Percentiles rank a stretch among this genome's conserved stretches.
Conservation (phyloP, 345 rosid species). For the Raphanus raphanistrum region DNA sequence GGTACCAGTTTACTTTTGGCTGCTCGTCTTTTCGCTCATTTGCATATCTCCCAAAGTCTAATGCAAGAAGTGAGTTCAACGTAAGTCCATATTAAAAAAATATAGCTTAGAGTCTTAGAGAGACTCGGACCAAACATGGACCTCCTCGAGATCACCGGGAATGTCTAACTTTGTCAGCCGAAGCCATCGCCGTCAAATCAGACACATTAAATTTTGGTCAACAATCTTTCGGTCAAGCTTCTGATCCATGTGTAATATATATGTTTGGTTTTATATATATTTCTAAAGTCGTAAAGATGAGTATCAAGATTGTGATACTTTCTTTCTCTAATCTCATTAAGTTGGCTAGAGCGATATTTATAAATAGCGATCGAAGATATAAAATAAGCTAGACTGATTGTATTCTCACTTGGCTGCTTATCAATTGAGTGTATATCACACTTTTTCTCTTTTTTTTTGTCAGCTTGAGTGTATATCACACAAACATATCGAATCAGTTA, state of each 20-base stretch:
- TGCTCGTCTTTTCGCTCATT: background rate
- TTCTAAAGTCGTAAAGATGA: background rate
- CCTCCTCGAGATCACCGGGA: background rate
- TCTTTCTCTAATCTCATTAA: conserved; percentile 20
- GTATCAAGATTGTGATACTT: conserved; percentile 1
- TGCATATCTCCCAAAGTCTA: background rate
- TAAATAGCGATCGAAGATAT: background rate
- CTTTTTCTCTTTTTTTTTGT: background rate
- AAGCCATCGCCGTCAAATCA: conserved; percentile 28
- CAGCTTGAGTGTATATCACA: conserved; percentile 6
- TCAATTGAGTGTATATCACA: conserved; percentile 16
- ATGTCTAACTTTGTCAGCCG: conserved; percentile 2
- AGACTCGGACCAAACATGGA: background rate
- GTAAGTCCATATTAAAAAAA: background rate
- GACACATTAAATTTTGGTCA: conserved; percentile 15
- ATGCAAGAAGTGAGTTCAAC: background rate
- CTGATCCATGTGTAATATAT: background rate
- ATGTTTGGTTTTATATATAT: background rate
- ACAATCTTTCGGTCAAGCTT: conserved; percentile 8
- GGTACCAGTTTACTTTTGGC: background rate
- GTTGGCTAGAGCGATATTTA: conserved; percentile 14
- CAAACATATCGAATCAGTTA: background rate
- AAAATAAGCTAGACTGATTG: conserved; percentile 4
- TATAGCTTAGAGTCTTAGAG: background rate
- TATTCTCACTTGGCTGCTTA: conserved; percentile 18